Evolutionary conservation across 2,329 filamentous ascomycete species (phyloP).

Genomic region (Albifimbria verrucaria): DNA sequence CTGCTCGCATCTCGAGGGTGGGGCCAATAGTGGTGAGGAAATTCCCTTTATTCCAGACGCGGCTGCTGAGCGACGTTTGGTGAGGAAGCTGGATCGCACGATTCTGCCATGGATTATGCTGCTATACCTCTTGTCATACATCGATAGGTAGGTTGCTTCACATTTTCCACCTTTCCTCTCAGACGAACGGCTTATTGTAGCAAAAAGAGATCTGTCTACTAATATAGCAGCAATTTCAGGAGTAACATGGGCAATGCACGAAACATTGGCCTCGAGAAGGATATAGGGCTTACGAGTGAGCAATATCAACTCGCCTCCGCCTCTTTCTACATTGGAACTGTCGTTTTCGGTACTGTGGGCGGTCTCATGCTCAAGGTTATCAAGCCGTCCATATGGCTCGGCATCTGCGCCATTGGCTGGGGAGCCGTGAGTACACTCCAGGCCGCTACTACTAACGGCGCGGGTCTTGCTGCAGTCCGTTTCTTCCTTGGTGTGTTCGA

Average conservation of each 20-base stretch:
- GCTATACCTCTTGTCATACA: conserved; percentile 10
- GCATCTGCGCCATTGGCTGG: conserved; percentile 11
- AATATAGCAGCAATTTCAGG: neutral
- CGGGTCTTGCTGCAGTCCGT: conserved; percentile 5
- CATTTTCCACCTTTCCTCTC: neutral
- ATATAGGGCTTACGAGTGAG: conserved; percentile 3
- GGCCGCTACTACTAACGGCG: conserved; percentile 8
- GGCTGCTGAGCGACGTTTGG: conserved; percentile 6
- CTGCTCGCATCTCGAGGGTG: neutral
- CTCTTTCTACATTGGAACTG: conserved; percentile 8
- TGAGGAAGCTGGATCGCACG: conserved; percentile 11
- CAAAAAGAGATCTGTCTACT: neutral
- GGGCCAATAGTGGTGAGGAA: neutral
- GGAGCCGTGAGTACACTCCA: conserved; percentile 10
- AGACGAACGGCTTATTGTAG: neutral
- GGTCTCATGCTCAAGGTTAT: conserved; percentile 12
- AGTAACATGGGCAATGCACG: conserved; percentile 11
- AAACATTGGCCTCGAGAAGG: conserved; percentile 8
- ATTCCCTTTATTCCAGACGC: neutral
- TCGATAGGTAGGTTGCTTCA: conserved; percentile 9
- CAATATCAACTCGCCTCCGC: conserved; percentile 9
- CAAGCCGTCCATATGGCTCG: conserved; percentile 9
- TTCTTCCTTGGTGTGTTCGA: conserved; percentile 10
- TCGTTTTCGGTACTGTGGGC: conserved; percentile 3
- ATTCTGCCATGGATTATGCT: conserved; percentile 12